A percentile compares a stretch with the other conserved stretches of the same genome.
Conservation (phyloP, 306 rosid genomes). For the Alnus rubra region DNA sequence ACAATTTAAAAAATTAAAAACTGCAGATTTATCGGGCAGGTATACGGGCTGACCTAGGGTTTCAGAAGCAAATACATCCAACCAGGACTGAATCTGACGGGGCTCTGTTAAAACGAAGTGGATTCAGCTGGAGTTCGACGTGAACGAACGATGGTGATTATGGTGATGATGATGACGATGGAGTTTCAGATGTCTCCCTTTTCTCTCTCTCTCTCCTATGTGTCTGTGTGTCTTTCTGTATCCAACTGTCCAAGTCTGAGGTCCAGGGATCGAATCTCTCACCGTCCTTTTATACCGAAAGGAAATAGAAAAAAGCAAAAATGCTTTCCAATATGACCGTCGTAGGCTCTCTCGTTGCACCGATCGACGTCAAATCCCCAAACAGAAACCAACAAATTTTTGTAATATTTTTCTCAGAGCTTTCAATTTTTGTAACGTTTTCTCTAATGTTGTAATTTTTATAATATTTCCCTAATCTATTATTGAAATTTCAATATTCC, state of each 20-base stretch:
- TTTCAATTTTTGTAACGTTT: too few relatives aligned
- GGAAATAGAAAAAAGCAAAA: neutral
- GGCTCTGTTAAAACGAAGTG: slow-evolving; percentile 32
- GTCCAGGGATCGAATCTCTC: slow-evolving; percentile 63
- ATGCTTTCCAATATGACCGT: neutral
- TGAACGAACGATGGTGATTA: slow-evolving; percentile 22
- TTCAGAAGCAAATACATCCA: slow-evolving; percentile 30
- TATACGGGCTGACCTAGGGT: slow-evolving; percentile 49
- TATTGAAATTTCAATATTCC: too few relatives aligned
- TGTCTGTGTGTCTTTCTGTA: slow-evolving; percentile 28
- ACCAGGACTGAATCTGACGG: slow-evolving; percentile 51
- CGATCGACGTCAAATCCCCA: neutral
- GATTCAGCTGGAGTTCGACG: slow-evolving; percentile 44
- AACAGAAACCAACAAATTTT: neutral
- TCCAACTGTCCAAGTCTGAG: slow-evolving; percentile 36
- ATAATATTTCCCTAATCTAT: too few relatives aligned
- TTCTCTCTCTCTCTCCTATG: slow-evolving; percentile 23
- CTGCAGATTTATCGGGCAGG: neutral
- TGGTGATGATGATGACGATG: neutral
- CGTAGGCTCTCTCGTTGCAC: neutral
- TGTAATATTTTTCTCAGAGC: too few relatives aligned
- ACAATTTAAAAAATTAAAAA: slow-evolving; percentile 15
- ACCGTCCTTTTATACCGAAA: slow-evolving; percentile 4
- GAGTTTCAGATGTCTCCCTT: neutral
- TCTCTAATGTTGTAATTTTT: too few relatives aligned